Base-by-base conservation (phyloP, 495 filamentous ascomycete genomes). In the Chlorociboria aeruginascens region DNA sequence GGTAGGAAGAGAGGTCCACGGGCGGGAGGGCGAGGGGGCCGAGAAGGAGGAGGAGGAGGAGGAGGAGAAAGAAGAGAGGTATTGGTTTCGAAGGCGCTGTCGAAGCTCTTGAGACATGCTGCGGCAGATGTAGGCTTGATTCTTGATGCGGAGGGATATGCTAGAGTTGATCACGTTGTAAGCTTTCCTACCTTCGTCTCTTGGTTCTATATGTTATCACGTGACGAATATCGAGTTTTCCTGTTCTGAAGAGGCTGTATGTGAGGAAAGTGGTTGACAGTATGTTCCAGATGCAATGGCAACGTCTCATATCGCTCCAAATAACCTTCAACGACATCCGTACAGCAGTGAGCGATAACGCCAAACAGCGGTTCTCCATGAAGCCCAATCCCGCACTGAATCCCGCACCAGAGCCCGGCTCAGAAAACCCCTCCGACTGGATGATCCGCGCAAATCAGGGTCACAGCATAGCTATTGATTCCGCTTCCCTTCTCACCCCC, bases 381-480 rank as follows among this genome's bases (percentile, higher is more conserved):
- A 74, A 71, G 46, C 62, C 64, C 20, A 57, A 67, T 62, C 56
- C 61, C 58, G 2, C 51, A 20, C 20, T 63, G 14, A 48, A 59
- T 44, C 56, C 60, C 53, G 55, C 62, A 3, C 67, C 69, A 44
- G 20, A 53, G 45, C 39, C 47, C 25, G 36, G 13, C 14, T 45
- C 45, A 13, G 63, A 63, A 8, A 66, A 82, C 34, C 77, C 85
- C 0, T 60, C 73, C 1, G 67, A 85, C 60, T 97, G 78, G 69
- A 69, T 94, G 11, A 95, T 98, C 69, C 89, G 92, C 58, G 92
- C 92, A 1, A 92, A 86, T 52, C 92, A 98, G 67, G 92, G 92
- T 41, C 92, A 96, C 68, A 76, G 69, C 56, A 77, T 89, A 61
- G 70, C 69, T 40, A 65, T 98, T 37, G 79, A 82, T 17, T 75